These are phyloP conservation scores for Gnetum montanum DNA, from an alignment of 75 land plant species.

Conservation along the genomic window DNA sequence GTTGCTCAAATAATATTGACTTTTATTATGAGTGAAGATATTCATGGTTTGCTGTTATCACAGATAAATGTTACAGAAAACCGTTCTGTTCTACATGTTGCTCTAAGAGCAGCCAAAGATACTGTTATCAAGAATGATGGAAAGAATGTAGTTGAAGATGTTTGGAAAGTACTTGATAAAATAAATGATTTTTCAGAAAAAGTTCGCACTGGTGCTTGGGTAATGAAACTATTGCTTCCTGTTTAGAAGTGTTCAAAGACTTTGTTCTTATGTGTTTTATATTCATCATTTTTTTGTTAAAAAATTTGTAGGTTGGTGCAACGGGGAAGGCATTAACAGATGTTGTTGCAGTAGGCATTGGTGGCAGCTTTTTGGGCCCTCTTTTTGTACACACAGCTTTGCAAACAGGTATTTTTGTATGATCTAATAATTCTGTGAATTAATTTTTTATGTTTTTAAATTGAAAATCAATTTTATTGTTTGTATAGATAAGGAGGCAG, in stretches of 20 bases:
- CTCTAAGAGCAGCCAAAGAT: slow-evolving; percentile 79
- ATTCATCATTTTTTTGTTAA: neutral
- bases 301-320: slow-evolving; percentile 64
- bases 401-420: slow-evolving; percentile 68
- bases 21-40: too few species aligned
- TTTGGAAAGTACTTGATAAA: slow-evolving; percentile 89
- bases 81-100: slow-evolving; percentile 88
- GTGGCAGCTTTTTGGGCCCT: slow-evolving; percentile 97
- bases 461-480: too few species aligned
- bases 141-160: slow-evolving; percentile 92
- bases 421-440: too few species aligned
- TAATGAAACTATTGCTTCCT: slow-evolving; percentile 37
- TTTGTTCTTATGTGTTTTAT: neutral
- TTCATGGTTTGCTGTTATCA: neutral
- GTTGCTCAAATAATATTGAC: slow-evolving; percentile 83
- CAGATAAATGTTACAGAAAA: slow-evolving; percentile 90
- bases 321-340: slow-evolving; percentile 86
- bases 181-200: slow-evolving; percentile 68
- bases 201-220: slow-evolving; percentile 87
- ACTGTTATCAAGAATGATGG: slow-evolving; percentile 60
- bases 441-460: too few species aligned
- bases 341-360: slow-evolving; percentile 91
- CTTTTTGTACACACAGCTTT: slow-evolving; percentile 95
- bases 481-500: slow-evolving; percentile 71
- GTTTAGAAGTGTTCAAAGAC: neutral